A percentile compares a stretch with the other conserved stretches of the same genome.
Conservation (phyloP, 2,329 filamentous ascomycete species). For the Aquanectria penicillioides region DNA sequence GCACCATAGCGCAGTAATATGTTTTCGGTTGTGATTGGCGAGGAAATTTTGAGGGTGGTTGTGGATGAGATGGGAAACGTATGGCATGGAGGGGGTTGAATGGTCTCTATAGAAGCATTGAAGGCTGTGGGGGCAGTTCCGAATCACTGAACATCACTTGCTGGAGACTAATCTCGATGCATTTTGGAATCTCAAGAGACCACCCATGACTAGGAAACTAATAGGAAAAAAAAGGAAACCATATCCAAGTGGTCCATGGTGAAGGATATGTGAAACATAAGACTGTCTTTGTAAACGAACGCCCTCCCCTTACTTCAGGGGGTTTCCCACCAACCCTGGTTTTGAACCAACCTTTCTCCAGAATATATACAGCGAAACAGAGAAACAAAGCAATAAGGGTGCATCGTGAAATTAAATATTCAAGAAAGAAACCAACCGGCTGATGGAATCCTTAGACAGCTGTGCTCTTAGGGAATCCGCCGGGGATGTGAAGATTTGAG, state of each 20-base stretch:
- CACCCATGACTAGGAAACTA: background rate
- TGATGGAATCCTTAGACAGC: conserved; percentile 58
- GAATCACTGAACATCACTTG: too few species aligned
- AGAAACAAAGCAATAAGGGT: conserved; percentile 14
- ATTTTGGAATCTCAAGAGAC: too few species aligned
- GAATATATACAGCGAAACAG: conserved; percentile 18
- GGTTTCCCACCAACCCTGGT: conserved; percentile 16
- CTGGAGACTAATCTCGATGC: too few species aligned
- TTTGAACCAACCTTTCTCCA: conserved; percentile 15
- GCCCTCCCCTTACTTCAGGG: conserved; percentile 25
- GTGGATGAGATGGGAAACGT: too few species aligned
- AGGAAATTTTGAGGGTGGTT: too few species aligned
- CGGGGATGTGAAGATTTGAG: conserved; percentile 75
- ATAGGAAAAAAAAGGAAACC: background rate
- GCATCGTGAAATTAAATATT: conserved; percentile 13
- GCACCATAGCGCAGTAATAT: background rate
- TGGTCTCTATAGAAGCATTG: too few species aligned
- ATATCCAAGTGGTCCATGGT: conserved; percentile 26
- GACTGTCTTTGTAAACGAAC: conserved; percentile 33
- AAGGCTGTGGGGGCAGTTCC: too few species aligned
- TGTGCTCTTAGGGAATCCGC: conserved; percentile 66
- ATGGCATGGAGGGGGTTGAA: too few species aligned
- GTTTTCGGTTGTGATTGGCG: too few species aligned
- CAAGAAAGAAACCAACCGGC: conserved; percentile 26
- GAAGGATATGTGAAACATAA: conserved; percentile 31